phyloP scores from a whole-genome alignment of 371 early-diverging fungal species.

The Mucor mucedo region DNA sequence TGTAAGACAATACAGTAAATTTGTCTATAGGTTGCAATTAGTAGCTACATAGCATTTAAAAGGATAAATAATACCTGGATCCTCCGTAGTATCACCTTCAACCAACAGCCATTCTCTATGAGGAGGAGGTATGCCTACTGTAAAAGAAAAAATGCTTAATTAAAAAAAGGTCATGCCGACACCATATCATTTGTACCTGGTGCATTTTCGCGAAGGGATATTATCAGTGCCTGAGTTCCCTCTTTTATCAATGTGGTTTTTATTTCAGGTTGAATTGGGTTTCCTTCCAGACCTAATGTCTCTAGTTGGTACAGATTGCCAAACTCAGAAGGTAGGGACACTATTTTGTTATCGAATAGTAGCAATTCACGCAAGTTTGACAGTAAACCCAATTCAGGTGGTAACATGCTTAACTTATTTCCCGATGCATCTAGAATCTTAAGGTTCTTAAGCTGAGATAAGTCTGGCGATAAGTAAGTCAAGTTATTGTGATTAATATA shows the following conservation, averaged over 20 bases:
- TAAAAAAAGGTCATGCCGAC: not conserved
- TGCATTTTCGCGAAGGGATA: conserved; percentile 91
- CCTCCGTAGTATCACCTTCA: conserved; percentile 50
- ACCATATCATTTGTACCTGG: conserved; percentile 60
- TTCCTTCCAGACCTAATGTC: conserved; percentile 94
- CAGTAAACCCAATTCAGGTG: conserved; percentile 91
- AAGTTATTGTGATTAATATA: conserved; percentile 95
- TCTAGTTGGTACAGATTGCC: conserved; percentile 94
- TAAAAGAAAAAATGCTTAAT: conserved; percentile 14
- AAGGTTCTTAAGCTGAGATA: conserved; percentile 70
- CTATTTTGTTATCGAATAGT: conserved; percentile 93
- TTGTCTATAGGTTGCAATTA: conserved; percentile 47
- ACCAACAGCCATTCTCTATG: conserved; percentile 92
- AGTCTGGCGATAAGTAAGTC: conserved; percentile 73
- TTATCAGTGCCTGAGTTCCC: conserved; percentile 85
- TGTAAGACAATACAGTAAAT: conserved; percentile 93
- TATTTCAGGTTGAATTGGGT: conserved; percentile 92
- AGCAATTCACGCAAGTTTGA: conserved; percentile 85
- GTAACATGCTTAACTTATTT: conserved; percentile 87
- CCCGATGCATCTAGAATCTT: conserved; percentile 85
- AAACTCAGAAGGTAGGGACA: conserved; percentile 89
- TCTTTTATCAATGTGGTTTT: conserved; percentile 83
- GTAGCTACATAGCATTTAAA: too few species aligned
- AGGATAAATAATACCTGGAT: conserved; percentile 29
- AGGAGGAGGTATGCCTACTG: conserved; percentile 83